Evolutionary conservation across 306 rosid genomes (phyloP), one percentile per base, ranked within the genome.

Genomic region (Rosa chinensis): DNA sequence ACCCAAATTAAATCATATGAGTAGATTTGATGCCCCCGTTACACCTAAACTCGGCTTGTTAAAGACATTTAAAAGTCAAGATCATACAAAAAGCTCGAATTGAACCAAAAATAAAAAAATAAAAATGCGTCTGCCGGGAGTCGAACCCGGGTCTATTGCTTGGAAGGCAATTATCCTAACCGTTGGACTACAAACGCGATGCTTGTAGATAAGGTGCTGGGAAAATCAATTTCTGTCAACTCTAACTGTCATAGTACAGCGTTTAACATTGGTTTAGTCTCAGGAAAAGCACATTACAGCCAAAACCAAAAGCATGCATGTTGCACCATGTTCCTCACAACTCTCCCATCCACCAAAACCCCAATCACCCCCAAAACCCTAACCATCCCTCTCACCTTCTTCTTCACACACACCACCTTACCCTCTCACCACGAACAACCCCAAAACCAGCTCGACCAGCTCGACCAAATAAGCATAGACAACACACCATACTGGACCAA

Each of bases 401-500:
- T 76, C 84, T 83, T n/a, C 63, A 58, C 79, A n/a, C 37, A 63
- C 70, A 13, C 71, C 25, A 12, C 67, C 59, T 28, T 55, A 16
- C 10, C 47, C 17, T 25, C 12, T 7, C 69, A 28, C 3, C 61
- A 47, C 56, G 40, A 47, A 35, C 75, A 42, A 55, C 62, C 62
- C 2, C 43, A 32, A 32, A 32, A 32, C 37, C 18, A 77, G 6
- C 64, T 18, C 7, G 18, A 32, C 37, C 18, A 77, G 6, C 64
- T 18, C 7, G 18, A 35, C 63, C 58, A 85, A 47, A 80, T 70
- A 49, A 59, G 77, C 87, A 61, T 88, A 25, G 23, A 85, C 80
- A 73, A 88, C 81, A 73, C 66, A 7, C 72, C 85, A 0, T 74
- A 78, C 85, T 90, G 90, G 91, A 84, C 88, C 18, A 84, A 85